A percentile compares a stretch with the other conserved stretches of the same genome.
These are phyloP conservation scores for Ceratobasidium sp. DNA, from an alignment of 1,284 basidiomycete genomes.

Conservation along the genomic window DNA sequence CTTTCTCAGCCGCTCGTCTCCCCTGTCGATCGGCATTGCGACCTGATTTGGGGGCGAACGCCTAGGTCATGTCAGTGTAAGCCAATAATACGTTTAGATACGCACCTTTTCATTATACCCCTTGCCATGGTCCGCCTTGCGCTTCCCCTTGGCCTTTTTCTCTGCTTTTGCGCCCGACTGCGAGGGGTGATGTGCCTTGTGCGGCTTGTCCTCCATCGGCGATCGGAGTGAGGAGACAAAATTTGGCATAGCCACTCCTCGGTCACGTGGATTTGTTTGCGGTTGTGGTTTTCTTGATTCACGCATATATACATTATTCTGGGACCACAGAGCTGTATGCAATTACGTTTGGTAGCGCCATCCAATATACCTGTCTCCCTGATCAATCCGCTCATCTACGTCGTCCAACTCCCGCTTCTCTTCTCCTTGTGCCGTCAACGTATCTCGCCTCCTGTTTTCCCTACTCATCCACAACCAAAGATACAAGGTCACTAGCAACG, in stretches of 20 bases:
- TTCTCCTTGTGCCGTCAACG: not conserved
- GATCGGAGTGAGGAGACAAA: constrained; percentile 13
- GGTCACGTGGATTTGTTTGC: constrained; percentile 3
- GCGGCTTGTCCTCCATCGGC: constrained; percentile 74
- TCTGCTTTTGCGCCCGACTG: constrained; percentile 80
- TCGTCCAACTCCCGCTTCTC: not conserved
- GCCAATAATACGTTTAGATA: constrained; percentile 1
- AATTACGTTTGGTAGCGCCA: constrained; percentile 59
- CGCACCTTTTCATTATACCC: constrained; percentile 93
- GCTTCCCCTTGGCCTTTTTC: constrained; percentile 77
- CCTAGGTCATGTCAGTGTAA: constrained; percentile 55
- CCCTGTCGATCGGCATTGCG: constrained; percentile 89
- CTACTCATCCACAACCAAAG: constrained; percentile 67
- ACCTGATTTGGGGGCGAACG: constrained; percentile 94
- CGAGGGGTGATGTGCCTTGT: constrained; percentile 84
- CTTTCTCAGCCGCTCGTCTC: constrained; percentile 90
- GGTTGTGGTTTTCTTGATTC: no score
- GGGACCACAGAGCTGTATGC: no score
- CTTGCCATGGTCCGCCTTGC: constrained; percentile 64
- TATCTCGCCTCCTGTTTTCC: constrained; percentile 66
- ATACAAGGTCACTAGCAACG: constrained; percentile 62
- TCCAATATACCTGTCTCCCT: constrained; percentile 59
- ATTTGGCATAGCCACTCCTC: constrained; percentile 41
- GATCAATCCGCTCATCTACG: constrained; percentile 54
- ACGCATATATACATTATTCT: no score